Conservation (phyloP, 805 yeast species). For the Monosporozyma solicola region DNA sequence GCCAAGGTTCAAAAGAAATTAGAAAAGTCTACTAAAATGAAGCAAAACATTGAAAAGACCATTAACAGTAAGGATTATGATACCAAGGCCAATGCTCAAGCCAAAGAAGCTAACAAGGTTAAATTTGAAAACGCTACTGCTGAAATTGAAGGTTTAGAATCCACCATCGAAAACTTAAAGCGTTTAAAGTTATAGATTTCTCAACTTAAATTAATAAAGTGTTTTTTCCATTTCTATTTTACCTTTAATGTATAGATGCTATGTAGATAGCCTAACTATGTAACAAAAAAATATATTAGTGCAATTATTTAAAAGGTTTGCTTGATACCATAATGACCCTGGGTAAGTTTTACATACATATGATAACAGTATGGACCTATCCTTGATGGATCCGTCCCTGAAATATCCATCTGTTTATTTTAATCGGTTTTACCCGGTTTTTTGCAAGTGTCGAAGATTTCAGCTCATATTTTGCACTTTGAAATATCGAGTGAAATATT, state of each 20-base stretch:
- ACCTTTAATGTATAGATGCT: background rate
- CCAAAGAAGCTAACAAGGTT: slow-evolving; percentile 63
- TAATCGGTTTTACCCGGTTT: background rate
- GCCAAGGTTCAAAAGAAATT: slow-evolving; percentile 72
- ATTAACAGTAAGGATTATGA: slow-evolving; percentile 68
- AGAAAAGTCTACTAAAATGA: slow-evolving; percentile 50
- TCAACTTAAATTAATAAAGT: background rate
- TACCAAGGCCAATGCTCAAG: slow-evolving; percentile 74
- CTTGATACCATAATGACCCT: background rate
- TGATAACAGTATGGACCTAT: no score
- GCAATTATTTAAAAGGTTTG: background rate
- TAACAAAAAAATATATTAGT: background rate
- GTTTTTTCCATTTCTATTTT: background rate
- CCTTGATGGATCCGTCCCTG: background rate
- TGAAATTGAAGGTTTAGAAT: slow-evolving; percentile 82
- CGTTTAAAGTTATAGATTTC: slow-evolving; percentile 48
- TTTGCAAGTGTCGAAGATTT: background rate
- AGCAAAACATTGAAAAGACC: slow-evolving; percentile 58
- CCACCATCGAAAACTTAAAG: slow-evolving; percentile 78
- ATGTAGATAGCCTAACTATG: background rate
- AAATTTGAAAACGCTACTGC: slow-evolving; percentile 66
- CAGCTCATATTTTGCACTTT: background rate
- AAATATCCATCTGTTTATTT: background rate
- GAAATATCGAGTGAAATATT: background rate
- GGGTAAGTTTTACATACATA: background rate